Percentiles rank a stretch among this genome's conserved stretches.
These are phyloP conservation scores for Tolypocladium nubicola DNA, from an alignment of 2,329 filamentous ascomycete genomes.

Conservation along the genomic window DNA sequence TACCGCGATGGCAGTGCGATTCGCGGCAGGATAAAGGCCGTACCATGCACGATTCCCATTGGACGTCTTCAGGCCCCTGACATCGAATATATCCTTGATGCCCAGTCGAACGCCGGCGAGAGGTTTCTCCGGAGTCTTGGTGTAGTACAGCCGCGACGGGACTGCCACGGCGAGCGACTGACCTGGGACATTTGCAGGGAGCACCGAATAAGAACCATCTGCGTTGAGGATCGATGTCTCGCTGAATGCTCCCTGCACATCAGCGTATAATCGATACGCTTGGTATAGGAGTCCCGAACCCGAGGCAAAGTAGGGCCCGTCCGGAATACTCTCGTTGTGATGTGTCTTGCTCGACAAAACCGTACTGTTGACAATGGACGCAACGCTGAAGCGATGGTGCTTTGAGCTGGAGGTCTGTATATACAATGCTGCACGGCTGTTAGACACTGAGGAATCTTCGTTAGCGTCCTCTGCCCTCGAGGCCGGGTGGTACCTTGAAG, in stretches of 20 bases:
- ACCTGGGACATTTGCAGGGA: conserved; percentile 5
- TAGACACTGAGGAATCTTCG: neutral
- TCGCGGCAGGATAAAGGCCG: conserved; percentile 36
- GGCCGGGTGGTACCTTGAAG: neutral
- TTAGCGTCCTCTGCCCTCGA: neutral
- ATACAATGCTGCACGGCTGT: neutral
- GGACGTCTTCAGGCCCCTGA: conserved; percentile 40
- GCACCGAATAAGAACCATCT: conserved; percentile 1
- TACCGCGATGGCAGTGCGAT: conserved; percentile 36
- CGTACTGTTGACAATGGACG: neutral
- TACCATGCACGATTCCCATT: conserved; percentile 48
- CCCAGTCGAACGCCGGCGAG: conserved; percentile 45
- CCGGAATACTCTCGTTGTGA: neutral
- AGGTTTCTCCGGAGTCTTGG: conserved; percentile 34
- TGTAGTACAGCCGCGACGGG: conserved; percentile 46
- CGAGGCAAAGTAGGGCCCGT: conserved; percentile 10
- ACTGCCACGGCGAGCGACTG: conserved; percentile 25
- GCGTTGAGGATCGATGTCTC: neutral
- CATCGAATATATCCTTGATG: conserved; percentile 49
- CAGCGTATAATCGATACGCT: conserved; percentile 13
- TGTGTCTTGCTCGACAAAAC: neutral
- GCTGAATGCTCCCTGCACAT: conserved; percentile 9
- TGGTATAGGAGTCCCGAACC: conserved; percentile 4
- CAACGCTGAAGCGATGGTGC: neutral
- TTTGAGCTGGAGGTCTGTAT: neutral